Evolutionary conservation across 768 basidiomycete species (phyloP).

Genomic region (Naganishia kalamii): DNA sequence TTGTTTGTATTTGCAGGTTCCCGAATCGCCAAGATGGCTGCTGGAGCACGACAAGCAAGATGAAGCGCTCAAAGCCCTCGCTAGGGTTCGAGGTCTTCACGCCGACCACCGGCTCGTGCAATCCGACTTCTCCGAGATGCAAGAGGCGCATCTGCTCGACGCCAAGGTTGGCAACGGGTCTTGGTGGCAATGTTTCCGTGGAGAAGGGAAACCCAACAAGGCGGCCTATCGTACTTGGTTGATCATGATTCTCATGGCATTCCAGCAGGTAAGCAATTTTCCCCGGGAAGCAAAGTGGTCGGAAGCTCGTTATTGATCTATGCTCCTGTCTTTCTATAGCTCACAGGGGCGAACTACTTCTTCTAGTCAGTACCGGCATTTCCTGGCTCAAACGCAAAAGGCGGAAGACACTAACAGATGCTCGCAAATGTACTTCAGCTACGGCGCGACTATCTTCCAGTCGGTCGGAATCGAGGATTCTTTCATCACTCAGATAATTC

Average conservation of each 20-base stretch:
- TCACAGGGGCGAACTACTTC: slow-evolving; percentile 7
- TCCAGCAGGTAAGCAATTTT: slow-evolving; percentile 58
- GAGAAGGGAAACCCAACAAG: slow-evolving; percentile 50
- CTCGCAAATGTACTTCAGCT: slow-evolving; percentile 21
- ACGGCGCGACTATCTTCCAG: slow-evolving; percentile 60
- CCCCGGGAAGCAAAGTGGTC: too few species aligned
- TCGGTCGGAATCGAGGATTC: slow-evolving; percentile 64
- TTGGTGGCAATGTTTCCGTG: slow-evolving; percentile 65
- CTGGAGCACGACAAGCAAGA: slow-evolving; percentile 1
- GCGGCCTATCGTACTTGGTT: slow-evolving; percentile 57
- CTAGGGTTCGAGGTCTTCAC: slow-evolving; percentile 19
- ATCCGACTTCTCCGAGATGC: slow-evolving; percentile 53
- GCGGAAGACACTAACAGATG: too few species aligned
- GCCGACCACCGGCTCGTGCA: slow-evolving; percentile 19
- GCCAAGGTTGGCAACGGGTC: slow-evolving; percentile 49
- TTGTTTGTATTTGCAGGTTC: not conserved
- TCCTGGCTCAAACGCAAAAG: too few species aligned
- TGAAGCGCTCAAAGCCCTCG: slow-evolving; percentile 4
- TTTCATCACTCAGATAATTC: slow-evolving; percentile 67
- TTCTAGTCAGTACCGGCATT: slow-evolving; percentile 34
- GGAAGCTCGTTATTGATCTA: slow-evolving; percentile 53
- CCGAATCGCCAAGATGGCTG: slow-evolving; percentile 37
- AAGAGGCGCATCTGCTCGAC: slow-evolving; percentile 54
- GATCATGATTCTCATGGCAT: slow-evolving; percentile 61
- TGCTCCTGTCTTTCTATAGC: slow-evolving; percentile 51